Percentiles rank a stretch among this genome's conserved stretches.
These are phyloP conservation scores for Chrysosporium keratinophilum DNA, from an alignment of 2,329 filamentous ascomycete species.

Conservation along the genomic window DNA sequence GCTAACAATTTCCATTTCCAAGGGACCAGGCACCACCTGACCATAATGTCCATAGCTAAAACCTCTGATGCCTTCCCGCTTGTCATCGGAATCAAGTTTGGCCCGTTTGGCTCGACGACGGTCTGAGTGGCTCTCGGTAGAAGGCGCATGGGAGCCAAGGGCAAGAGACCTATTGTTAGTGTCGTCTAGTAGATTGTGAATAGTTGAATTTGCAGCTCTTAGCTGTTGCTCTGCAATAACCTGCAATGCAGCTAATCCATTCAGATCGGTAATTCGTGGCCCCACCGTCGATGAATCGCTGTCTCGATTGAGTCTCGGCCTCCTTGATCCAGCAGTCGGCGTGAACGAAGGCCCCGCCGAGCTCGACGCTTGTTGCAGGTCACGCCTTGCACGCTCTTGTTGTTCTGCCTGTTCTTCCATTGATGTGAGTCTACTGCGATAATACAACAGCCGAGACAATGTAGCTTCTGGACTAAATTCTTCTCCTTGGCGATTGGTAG, in stretches of 20 bases:
- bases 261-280: neutral
- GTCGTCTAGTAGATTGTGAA: slow-evolving; percentile 22
- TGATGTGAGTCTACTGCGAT: neutral
- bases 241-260: neutral
- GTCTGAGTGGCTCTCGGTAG: slow-evolving; percentile 15
- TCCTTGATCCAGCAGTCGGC: neutral
- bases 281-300: neutral
- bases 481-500: slow-evolving; percentile 32
- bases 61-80: slow-evolving; percentile 38
- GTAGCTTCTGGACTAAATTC: slow-evolving; percentile 19
- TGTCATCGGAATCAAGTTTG: slow-evolving; percentile 57
- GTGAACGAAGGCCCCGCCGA: neutral
- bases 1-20: slow-evolving; percentile 79
- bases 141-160: slow-evolving; percentile 21
- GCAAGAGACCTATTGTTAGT: neutral
- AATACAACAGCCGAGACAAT: neutral
- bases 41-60: slow-evolving; percentile 80
- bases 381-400: neutral
- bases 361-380: neutral
- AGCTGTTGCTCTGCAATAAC: neutral
- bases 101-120: slow-evolving; percentile 48
- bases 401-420: neutral
- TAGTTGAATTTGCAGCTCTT: slow-evolving; percentile 6
- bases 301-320: slow-evolving; percentile 15
- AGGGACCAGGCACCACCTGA: slow-evolving; percentile 69